Percentiles rank a stretch among this genome's conserved stretches.
phyloP scores from a whole-genome alignment of 176 grass and related monocot species.

The Carex myosuroides region DNA sequence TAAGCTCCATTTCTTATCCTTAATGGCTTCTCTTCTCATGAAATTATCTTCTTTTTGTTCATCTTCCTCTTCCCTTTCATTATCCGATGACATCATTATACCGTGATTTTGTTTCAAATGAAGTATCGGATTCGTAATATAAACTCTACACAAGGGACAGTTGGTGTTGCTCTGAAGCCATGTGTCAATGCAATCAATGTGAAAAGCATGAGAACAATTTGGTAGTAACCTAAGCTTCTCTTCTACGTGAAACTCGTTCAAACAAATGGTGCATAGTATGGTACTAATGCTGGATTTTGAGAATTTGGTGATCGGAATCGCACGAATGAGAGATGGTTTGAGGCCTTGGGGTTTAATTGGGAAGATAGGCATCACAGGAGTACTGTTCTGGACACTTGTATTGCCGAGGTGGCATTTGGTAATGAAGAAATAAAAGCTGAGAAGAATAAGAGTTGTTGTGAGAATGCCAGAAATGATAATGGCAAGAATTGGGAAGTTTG shows the following conservation, averaged over 20 bases:
- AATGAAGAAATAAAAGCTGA: slow-evolving; percentile 69
- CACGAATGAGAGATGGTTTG: background rate
- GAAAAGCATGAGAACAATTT: slow-evolving; percentile 76
- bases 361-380: background rate
- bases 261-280: slow-evolving; percentile 64
- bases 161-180: slow-evolving; percentile 74
- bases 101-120: background rate
- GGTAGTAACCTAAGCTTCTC: slow-evolving; percentile 62
- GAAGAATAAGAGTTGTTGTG: slow-evolving; percentile 42
- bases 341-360: background rate
- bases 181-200: slow-evolving; percentile 91
- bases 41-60: background rate
- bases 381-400: background rate
- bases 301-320: slow-evolving; percentile 33
- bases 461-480: slow-evolving; percentile 64
- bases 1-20: slow-evolving; percentile 24
- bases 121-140: slow-evolving; percentile 7
- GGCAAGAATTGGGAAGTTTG: slow-evolving; percentile 45
- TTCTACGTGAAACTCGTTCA: slow-evolving; percentile 50
- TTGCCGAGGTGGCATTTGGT: slow-evolving; percentile 42
- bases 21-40: background rate
- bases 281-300: slow-evolving; percentile 42
- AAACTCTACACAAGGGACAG: slow-evolving; percentile 77
- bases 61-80: background rate
- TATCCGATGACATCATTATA: background rate